Conservation (phyloP, 129 eudicot genomes). For the Helichrysum umbraculigerum region DNA sequence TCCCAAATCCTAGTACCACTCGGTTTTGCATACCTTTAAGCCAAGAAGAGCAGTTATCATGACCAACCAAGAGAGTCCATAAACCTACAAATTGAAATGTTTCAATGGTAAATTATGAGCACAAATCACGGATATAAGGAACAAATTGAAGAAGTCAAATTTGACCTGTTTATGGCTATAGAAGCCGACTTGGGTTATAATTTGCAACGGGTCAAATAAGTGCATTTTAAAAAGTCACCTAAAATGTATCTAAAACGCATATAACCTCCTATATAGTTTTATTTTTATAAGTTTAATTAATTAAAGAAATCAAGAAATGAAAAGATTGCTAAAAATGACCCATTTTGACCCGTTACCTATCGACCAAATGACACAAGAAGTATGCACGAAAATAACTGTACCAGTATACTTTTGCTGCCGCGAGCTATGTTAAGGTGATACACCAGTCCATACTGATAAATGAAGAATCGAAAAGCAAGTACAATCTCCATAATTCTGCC, state of each 20-base stretch:
- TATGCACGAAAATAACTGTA: conserved; percentile 23
- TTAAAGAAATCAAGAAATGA: neutral
- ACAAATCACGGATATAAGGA: conserved; percentile 3
- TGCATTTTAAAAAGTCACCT: neutral
- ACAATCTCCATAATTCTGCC: conserved; percentile 71
- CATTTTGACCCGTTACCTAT: neutral
- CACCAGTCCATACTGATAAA: conserved; percentile 90
- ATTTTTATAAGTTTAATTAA: neutral
- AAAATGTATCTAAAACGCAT: neutral
- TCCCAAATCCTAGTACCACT: neutral
- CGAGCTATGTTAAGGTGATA: conserved; percentile 84
- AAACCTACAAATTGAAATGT: conserved; percentile 50
- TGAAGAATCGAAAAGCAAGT: conserved; percentile 75
- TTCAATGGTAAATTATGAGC: conserved; percentile 6
- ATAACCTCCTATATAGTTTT: neutral
- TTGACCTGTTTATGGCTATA: neutral
- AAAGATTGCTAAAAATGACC: neutral
- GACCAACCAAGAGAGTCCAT: conserved; percentile 93
- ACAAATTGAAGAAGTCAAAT: neutral
- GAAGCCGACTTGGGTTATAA: neutral
- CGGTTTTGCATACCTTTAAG: conserved; percentile 59
- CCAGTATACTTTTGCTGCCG: conserved; percentile 65
- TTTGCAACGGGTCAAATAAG: neutral
- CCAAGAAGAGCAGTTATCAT: conserved; percentile 68
- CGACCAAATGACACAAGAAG: neutral